Evolutionary conservation across 2,329 filamentous ascomycete genomes (phyloP).

Genomic region (Calonectria montana): DNA sequence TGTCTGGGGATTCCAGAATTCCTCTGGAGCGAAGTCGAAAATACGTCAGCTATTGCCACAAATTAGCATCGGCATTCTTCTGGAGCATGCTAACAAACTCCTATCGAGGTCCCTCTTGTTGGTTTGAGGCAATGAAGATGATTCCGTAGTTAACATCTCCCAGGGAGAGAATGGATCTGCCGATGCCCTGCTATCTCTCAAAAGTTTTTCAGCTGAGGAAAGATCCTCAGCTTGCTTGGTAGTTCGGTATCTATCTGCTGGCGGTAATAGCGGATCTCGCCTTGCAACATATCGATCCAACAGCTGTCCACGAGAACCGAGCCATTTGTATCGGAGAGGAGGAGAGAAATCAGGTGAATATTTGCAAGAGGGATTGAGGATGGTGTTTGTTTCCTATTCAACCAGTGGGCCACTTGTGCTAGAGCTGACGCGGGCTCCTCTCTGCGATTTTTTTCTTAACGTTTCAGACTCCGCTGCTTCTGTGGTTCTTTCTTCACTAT

Average conservation of each 20-base stretch:
- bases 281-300: slow-evolving; percentile 65
- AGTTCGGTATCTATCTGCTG: slow-evolving; percentile 58
- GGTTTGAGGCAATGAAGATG: slow-evolving; percentile 23
- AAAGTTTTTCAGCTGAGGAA: slow-evolving; percentile 56
- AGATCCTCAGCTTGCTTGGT: slow-evolving; percentile 57
- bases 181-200: slow-evolving; percentile 54
- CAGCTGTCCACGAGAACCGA: slow-evolving; percentile 27
- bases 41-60: slow-evolving; percentile 33
- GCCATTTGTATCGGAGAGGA: slow-evolving; percentile 16
- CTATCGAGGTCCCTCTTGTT: slow-evolving; percentile 28
- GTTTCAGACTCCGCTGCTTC: slow-evolving; percentile 15
- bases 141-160: slow-evolving; percentile 28
- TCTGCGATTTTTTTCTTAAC: not conserved
- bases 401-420: not conserved
- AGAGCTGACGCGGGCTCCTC: not conserved
- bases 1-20: slow-evolving; percentile 52
- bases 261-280: slow-evolving; percentile 49
- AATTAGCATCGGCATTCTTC: slow-evolving; percentile 16
- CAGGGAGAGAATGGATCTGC: slow-evolving; percentile 56
- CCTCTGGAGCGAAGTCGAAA: slow-evolving; percentile 40
- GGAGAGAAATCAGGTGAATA: not conserved
- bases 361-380: not conserved
- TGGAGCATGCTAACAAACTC: slow-evolving; percentile 19
- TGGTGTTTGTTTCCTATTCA: slow-evolving; percentile 21
- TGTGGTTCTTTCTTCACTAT: not conserved